phyloP scores from a whole-genome alignment of 1,284 basidiomycete genomes.

The Pascua guehoae region DNA sequence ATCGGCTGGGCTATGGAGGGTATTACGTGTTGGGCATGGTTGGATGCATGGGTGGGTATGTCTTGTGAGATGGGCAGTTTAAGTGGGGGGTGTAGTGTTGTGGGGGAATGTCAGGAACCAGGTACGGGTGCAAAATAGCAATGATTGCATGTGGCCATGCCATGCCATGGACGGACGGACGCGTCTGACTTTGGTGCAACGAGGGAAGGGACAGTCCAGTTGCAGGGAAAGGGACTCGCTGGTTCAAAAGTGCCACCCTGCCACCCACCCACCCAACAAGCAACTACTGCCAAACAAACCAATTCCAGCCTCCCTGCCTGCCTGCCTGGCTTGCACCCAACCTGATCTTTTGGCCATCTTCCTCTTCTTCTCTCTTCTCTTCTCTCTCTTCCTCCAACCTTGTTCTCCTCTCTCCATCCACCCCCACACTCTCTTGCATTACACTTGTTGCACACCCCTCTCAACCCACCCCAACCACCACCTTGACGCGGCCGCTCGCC shows the following conservation, averaged over 20 bases:
- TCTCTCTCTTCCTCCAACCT: background rate
- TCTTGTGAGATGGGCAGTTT: too few relatives aligned
- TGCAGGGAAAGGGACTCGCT: too few relatives aligned
- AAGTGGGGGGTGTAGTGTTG: too few relatives aligned
- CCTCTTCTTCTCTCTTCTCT: background rate
- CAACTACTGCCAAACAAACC: conserved; percentile 4
- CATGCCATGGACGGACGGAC: background rate
- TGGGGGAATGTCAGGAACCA: too few relatives aligned
- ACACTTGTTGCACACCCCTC: background rate
- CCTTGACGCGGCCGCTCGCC: background rate
- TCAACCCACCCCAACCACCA: background rate
- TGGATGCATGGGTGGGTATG: too few relatives aligned
- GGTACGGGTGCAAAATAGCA: too few relatives aligned
- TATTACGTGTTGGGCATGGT: too few relatives aligned
- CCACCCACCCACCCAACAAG: too few relatives aligned
- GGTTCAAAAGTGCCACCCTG: too few relatives aligned
- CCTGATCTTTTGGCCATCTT: background rate
- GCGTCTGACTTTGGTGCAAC: conserved; percentile 8
- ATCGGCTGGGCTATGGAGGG: too few relatives aligned
- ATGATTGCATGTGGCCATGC: background rate
- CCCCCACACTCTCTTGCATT: background rate
- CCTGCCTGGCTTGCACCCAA: too few relatives aligned
- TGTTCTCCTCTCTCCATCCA: background rate
- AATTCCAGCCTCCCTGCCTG: background rate
- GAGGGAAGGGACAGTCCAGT: too few relatives aligned